Evolutionary conservation across 2,329 filamentous ascomycete species (phyloP).

Genomic region (Aspergillus phoenicis): DNA sequence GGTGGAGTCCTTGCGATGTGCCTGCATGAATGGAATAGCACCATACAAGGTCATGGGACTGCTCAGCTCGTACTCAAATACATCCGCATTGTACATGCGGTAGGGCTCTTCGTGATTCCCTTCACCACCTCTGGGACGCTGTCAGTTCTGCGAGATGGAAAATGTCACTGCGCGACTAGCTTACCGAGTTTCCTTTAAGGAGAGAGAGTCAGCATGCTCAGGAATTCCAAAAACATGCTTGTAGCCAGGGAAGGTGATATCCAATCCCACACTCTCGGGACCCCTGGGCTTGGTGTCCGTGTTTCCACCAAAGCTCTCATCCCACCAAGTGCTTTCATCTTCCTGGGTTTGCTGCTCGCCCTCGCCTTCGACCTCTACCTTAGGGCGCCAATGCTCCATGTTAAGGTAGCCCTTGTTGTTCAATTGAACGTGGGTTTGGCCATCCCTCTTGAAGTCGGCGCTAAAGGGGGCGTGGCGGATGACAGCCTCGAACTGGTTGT

Average conservation of each 20-base stretch:
- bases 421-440: slow-evolving; percentile 77
- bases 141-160: slow-evolving; percentile 23
- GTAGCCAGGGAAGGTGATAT: slow-evolving; percentile 90
- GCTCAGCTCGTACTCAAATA: slow-evolving; percentile 96
- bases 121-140: slow-evolving; percentile 64
- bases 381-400: slow-evolving; percentile 91
- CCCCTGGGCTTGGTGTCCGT: slow-evolving; percentile 94
- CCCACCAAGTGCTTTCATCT: slow-evolving; percentile 91
- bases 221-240: slow-evolving; percentile 93
- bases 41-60: slow-evolving; percentile 99
- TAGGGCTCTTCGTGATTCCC: slow-evolving; percentile 89
- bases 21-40: slow-evolving; percentile 97
- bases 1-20: slow-evolving; percentile 88
- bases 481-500: slow-evolving; percentile 75
- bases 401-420: slow-evolving; percentile 91
- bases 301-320: slow-evolving; percentile 92
- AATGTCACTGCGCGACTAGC: not conserved
- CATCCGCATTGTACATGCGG: slow-evolving; percentile 91
- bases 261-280: slow-evolving; percentile 86
- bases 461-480: slow-evolving; percentile 81
- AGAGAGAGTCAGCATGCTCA: slow-evolving; percentile 85
- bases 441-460: slow-evolving; percentile 84
- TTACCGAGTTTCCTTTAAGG: slow-evolving; percentile 81
- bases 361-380: slow-evolving; percentile 68
- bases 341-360: slow-evolving; percentile 48